phyloP scores from a whole-genome alignment of 2,329 filamentous ascomycete species.

The Neophaeococcomyces aloes region DNA sequence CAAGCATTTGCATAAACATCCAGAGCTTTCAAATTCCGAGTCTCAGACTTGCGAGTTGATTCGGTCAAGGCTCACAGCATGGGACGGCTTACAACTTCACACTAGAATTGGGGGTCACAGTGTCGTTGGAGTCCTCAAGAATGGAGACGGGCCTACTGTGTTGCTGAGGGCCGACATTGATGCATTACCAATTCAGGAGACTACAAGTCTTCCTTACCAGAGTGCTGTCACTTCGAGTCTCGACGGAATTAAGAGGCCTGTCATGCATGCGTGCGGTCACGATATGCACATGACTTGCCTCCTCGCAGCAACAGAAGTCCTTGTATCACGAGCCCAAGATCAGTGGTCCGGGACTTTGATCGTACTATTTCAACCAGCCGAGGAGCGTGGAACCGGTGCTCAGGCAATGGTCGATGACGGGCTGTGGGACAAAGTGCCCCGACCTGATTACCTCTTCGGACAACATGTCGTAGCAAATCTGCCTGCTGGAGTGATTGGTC shows the following conservation, averaged over 20 bases:
- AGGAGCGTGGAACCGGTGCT: conserved; percentile 54
- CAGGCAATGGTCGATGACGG: conserved; percentile 52
- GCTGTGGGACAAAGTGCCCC: conserved; percentile 40
- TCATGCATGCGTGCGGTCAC: conserved; percentile 49
- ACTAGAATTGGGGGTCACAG: conserved; percentile 37
- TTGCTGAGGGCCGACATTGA: conserved; percentile 41
- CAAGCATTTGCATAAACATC: conserved; percentile 47
- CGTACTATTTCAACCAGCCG: conserved; percentile 55
- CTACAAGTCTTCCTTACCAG: conserved; percentile 38
- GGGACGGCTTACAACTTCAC: conserved; percentile 24
- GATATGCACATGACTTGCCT: conserved; percentile 50
- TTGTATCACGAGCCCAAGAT: conserved; percentile 31
- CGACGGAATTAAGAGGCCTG: conserved; percentile 38
- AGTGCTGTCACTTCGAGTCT: conserved; percentile 35
- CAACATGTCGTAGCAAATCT: conserved; percentile 43
- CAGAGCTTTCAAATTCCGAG: conserved; percentile 50
- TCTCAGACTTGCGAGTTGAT: conserved; percentile 34
- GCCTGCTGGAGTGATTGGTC: conserved; percentile 30
- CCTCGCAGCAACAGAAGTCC: conserved; percentile 42
- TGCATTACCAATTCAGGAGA: conserved; percentile 39
- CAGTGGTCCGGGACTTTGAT: conserved; percentile 55
- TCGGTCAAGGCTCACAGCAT: neutral
- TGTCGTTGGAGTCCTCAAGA: conserved; percentile 31
- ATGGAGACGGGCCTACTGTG: conserved; percentile 34
- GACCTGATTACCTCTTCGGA: conserved; percentile 46